Conservation (phyloP, 2,329 filamentous ascomycete genomes). For the Penicillium sp. region DNA sequence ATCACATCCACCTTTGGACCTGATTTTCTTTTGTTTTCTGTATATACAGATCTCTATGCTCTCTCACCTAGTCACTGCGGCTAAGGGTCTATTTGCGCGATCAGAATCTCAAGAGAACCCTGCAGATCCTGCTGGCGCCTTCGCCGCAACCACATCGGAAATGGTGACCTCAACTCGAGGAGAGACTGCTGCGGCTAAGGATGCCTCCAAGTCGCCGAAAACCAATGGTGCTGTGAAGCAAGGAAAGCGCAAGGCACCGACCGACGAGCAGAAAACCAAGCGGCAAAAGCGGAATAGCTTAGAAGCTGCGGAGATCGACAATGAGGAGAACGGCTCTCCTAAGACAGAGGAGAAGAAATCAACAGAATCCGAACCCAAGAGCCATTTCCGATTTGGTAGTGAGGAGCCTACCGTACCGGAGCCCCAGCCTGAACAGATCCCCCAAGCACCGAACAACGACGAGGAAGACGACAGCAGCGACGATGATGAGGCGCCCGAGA, state of each 20-base stretch:
- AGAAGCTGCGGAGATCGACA: slow-evolving; percentile 19
- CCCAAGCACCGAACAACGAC: slow-evolving; percentile 19
- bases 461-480: slow-evolving; percentile 33
- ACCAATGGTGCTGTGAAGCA: slow-evolving; percentile 19
- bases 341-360: slow-evolving; percentile 17
- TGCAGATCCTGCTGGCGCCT: slow-evolving; percentile 11
- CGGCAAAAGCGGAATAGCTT: slow-evolving; percentile 33
- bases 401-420: slow-evolving; percentile 37
- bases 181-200: slow-evolving; percentile 22
- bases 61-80: slow-evolving; percentile 42
- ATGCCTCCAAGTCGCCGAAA: slow-evolving; percentile 10
- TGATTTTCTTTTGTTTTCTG: neutral
- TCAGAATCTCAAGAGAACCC: slow-evolving; percentile 26
- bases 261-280: slow-evolving; percentile 32
- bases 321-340: slow-evolving; percentile 8
- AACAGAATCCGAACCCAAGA: slow-evolving; percentile 13
- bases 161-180: slow-evolving; percentile 39
- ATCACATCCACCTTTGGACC: neutral
- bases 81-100: slow-evolving; percentile 42
- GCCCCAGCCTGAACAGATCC: slow-evolving; percentile 18
- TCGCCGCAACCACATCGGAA: slow-evolving; percentile 21
- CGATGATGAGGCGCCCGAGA: slow-evolving; percentile 45
- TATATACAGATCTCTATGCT: slow-evolving; percentile 37
- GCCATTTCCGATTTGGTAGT: slow-evolving; percentile 44
- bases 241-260: slow-evolving; percentile 36